These are phyloP conservation scores for Thraustochytrium sp. DNA, from an alignment of 352 stramenopile genomes.

Conservation along the genomic window DNA sequence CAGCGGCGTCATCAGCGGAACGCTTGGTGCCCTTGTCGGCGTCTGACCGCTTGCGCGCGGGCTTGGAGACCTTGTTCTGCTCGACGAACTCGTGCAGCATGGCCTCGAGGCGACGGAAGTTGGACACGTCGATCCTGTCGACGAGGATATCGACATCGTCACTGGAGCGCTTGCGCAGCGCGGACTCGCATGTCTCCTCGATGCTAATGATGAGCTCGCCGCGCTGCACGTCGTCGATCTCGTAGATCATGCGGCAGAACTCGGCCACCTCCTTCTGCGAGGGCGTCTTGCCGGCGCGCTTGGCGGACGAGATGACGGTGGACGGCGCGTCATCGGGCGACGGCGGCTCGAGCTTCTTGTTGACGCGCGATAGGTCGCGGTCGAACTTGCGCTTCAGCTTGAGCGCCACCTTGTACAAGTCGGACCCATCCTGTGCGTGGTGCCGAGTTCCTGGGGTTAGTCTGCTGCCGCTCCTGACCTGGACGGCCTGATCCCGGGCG, in stretches of 20 bases:
- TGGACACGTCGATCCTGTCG: not conserved
- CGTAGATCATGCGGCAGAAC: constrained; percentile 36
- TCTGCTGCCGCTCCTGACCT: constrained; percentile 40
- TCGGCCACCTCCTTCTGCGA: not conserved
- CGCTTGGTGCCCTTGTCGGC: not conserved
- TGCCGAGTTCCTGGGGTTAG: not conserved
- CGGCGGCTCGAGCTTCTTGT: not conserved
- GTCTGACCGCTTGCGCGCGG: not conserved
- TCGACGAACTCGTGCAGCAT: constrained; percentile 11
- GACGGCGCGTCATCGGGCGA: too few species aligned
- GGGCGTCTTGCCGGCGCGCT: constrained; percentile 6
- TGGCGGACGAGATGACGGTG: too few species aligned
- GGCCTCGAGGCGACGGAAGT: constrained; percentile 11
- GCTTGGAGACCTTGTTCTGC: not conserved
- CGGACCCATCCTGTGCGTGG: not conserved
- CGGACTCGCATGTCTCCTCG: constrained; percentile 4
- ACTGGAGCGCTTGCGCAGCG: not conserved
- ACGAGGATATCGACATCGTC: constrained; percentile 33
- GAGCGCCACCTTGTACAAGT: constrained; percentile 48
- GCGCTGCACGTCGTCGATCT: constrained; percentile 1
- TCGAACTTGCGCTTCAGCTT: constrained; percentile 51
- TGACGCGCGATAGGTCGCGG: not conserved
- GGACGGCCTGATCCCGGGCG: not conserved
- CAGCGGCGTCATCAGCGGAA: not conserved
- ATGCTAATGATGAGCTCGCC: constrained; percentile 19